Base-by-base conservation (phyloP, 108 stramenopile species). In the Cylindrotheca fusiformis region DNA sequence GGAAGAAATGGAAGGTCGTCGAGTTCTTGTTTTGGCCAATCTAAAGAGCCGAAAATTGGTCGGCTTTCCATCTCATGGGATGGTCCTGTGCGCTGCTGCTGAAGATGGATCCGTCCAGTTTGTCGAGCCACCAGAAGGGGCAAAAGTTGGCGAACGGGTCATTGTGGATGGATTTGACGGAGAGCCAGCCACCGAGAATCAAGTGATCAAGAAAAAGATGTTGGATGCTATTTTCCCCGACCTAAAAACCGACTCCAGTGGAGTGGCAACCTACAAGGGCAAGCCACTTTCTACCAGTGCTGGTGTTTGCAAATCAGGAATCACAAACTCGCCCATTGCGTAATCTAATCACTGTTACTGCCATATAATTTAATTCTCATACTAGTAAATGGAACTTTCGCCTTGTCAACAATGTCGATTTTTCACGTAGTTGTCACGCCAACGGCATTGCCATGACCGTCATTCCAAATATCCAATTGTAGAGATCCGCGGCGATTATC, bases 131-230 rank as follows among this genome's bases (percentile, higher is more conserved):
- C 95, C 93, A 14, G 91, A 57, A 1, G 87, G 61, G 21, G 91
- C 95, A 5, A 32, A 69, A 8, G 62, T 90, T 32, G 95, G 95
- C 1, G 95, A 93, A 24, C 76, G 93, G 30, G 75, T 94, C 36
- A 60, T 66, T 33, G 70, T 85, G n/a, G 80, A 67, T 20, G 96
- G 93, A 4, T 83, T 83, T 55, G 77, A 82, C n/a, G 79, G 78
- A 45, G 81, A 81, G 52, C 80, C 80, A 22, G 89, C 85, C 2
- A 84, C 91, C 6, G 93, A 95, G 30, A 87, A 91, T 49, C 86
- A 87, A 59, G 61, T 96, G 22, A 58, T 69, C 19, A 96, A 97
- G 76, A 96, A 95, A 88, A 96, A 97, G 76, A 87, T 94, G 48
- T 72, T 95, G 28, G 91, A 96, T 44, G 68, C 51, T 4, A 76